A percentile compares a stretch with the other conserved stretches of the same genome.
Conservation (phyloP, 352 stramenopile genomes). For the Aphanomyces stellatus region DNA sequence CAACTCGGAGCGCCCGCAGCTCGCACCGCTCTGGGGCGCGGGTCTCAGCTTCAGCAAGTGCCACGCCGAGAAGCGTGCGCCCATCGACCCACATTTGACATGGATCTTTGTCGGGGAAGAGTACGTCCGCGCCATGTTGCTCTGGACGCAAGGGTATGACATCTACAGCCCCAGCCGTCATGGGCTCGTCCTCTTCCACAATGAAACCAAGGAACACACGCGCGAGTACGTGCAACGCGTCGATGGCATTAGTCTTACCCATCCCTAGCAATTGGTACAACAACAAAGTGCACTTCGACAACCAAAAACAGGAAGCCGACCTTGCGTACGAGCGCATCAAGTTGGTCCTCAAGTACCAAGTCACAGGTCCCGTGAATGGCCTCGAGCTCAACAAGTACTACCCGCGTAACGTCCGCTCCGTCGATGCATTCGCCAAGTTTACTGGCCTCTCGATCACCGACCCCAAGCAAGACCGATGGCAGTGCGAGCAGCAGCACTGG, state of each 20-base stretch:
- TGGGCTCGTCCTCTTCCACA: slow-evolving; percentile 65
- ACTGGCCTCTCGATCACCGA: neutral
- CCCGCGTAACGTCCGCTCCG: slow-evolving; percentile 25
- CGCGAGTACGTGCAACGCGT: neutral
- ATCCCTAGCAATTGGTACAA: no score
- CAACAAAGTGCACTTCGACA: neutral
- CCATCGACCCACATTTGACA: slow-evolving; percentile 63
- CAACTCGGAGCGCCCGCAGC: slow-evolving; percentile 12
- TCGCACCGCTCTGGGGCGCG: slow-evolving; percentile 3
- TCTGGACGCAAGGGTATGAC: slow-evolving; percentile 84
- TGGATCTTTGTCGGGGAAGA: slow-evolving; percentile 85
- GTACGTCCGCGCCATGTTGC: slow-evolving; percentile 40
- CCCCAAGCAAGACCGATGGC: slow-evolving; percentile 23
- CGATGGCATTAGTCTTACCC: no score
- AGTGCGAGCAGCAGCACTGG: slow-evolving; percentile 60
- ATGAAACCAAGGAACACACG: slow-evolving; percentile 45
- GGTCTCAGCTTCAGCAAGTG: slow-evolving; percentile 65
- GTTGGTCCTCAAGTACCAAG: slow-evolving; percentile 37
- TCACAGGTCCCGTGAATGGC: slow-evolving; percentile 49
- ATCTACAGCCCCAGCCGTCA: slow-evolving; percentile 69
- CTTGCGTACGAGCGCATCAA: slow-evolving; percentile 53
- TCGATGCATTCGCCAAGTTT: slow-evolving; percentile 13
- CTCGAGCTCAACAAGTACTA: slow-evolving; percentile 52
- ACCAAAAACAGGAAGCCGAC: slow-evolving; percentile 38
- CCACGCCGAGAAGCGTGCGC: slow-evolving; percentile 74